phyloP scores from a whole-genome alignment of 148 eudicot genomes.

The Cornus kousa region DNA sequence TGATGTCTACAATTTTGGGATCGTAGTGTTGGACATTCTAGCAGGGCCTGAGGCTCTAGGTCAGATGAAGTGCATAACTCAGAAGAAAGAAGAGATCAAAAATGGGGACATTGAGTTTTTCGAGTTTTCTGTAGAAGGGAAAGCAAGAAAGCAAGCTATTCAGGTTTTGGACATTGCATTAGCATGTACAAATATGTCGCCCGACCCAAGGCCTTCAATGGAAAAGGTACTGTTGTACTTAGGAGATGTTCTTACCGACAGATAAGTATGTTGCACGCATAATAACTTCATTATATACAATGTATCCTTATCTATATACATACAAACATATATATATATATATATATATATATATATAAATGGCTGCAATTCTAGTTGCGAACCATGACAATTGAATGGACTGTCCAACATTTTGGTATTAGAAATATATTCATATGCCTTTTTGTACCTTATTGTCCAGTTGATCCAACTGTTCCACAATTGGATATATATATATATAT shows the following conservation, averaged over 20 bases:
- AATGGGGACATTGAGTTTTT: constrained; percentile 12
- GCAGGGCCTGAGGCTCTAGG: constrained; percentile 18
- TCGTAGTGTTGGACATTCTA: constrained; percentile 32
- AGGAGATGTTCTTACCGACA: not conserved
- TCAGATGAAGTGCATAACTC: not conserved
- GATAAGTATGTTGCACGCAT: not conserved
- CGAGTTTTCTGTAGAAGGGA: constrained; percentile 19
- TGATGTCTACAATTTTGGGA: constrained; percentile 35
- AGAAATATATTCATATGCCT: no score
- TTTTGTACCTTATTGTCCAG: no score
- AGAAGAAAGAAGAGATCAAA: constrained; percentile 10
- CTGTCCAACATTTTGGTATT: no score
- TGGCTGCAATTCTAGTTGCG: not conserved
- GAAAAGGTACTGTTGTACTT: constrained; percentile 18
- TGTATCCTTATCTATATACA: not conserved
- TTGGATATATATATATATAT: no score
- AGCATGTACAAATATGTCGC: constrained; percentile 18
- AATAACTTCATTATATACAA: no score
- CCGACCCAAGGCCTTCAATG: constrained; percentile 28
- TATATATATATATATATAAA: no score
- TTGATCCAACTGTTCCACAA: no score
- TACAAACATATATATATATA: no score
- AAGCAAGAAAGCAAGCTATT: constrained; percentile 15
- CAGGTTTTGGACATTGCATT: constrained; percentile 35
- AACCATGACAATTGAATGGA: not conserved